A percentile compares a stretch with the other conserved stretches of the same genome.
Evolutionary conservation across 2,329 filamentous ascomycete genomes (phyloP).

Genomic region (Nemania sp.): DNA sequence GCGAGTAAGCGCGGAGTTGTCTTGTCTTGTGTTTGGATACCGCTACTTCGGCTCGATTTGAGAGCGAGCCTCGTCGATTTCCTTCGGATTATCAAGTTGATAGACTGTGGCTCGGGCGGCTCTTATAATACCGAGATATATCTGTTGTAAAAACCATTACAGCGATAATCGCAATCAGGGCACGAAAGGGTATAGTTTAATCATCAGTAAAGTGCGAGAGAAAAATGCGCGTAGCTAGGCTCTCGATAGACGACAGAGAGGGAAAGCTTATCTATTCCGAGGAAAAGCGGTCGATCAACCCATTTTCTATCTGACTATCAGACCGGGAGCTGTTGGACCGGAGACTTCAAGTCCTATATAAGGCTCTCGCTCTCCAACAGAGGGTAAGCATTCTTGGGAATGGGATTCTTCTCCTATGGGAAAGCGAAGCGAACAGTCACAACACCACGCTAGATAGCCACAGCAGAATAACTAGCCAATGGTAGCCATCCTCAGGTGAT

Average conservation of each 20-base stretch:
- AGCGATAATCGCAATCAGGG: constrained; percentile 1
- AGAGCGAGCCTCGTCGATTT: not conserved
- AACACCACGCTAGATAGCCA: not conserved
- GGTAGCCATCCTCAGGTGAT: not conserved
- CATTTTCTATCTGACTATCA: constrained; percentile 6
- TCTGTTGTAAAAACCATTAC: not conserved
- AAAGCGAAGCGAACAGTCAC: constrained; percentile 15
- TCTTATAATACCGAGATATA: not conserved
- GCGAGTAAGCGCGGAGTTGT: not conserved
- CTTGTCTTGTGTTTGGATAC: not conserved
- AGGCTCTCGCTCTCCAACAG: constrained; percentile 22
- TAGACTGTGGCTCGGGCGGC: not conserved
- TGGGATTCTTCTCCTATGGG: constrained; percentile 23
- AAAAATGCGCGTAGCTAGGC: not conserved
- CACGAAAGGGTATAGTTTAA: not conserved
- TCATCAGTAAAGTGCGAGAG: not conserved
- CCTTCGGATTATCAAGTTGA: not conserved
- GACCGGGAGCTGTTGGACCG: constrained; percentile 18
- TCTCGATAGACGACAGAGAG: not conserved
- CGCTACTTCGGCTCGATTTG: not conserved
- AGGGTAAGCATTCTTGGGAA: constrained; percentile 10
- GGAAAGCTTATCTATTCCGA: not conserved
- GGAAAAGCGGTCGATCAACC: not conserved
- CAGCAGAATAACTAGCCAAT: constrained; percentile 7
- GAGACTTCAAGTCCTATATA: constrained; percentile 10